Percentiles rank a stretch among this genome's conserved stretches.
Evolutionary conservation across 306 rosid species (phyloP).

Genomic region (Dicorynia guianensis): DNA sequence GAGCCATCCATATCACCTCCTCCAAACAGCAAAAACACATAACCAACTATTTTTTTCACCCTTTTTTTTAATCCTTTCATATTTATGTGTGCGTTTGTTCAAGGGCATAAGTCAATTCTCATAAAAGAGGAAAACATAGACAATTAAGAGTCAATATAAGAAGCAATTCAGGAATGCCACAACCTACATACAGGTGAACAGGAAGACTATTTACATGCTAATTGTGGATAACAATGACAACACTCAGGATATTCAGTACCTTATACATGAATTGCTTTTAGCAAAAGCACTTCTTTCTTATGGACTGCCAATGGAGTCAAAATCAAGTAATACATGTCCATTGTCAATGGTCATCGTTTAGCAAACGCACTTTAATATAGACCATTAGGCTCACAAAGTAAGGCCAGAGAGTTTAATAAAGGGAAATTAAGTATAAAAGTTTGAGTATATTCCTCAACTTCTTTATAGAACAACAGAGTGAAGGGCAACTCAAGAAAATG

Average conservation of each 20-base stretch:
- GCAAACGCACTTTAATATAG: neutral
- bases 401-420: neutral
- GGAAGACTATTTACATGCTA: neutral
- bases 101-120: neutral
- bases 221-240: neutral
- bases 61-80: neutral
- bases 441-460: neutral
- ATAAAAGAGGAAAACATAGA: neutral
- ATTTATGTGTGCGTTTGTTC: neutral
- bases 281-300: neutral
- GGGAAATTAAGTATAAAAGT: neutral
- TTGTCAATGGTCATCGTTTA: neutral
- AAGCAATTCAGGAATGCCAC: neutral
- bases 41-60: neutral
- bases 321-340: neutral
- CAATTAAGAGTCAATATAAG: neutral
- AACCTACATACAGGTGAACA: neutral
- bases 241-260: slow-evolving; percentile 5
- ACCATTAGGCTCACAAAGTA: neutral
- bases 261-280: neutral
- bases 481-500: neutral
- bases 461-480: neutral
- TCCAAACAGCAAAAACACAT: neutral
- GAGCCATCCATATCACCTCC: neutral
- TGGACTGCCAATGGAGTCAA: neutral